A percentile compares a stretch with the other conserved stretches of the same genome.
These are phyloP conservation scores for Peronospora tabacina DNA, from an alignment of 352 stramenopile genomes.

Conservation along the genomic window DNA sequence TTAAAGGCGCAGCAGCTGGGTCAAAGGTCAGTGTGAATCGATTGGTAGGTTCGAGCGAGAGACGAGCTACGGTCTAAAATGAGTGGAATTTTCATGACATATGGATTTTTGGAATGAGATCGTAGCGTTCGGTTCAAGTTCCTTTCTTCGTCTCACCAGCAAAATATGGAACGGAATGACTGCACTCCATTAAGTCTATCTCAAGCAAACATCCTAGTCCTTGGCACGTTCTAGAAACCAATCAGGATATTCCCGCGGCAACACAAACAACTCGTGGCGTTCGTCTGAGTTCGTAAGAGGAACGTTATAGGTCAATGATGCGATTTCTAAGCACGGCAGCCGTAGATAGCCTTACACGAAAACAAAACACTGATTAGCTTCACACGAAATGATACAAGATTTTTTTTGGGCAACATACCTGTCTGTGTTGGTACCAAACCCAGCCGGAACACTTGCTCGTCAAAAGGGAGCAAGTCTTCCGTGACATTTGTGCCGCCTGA, in stretches of 20 bases:
- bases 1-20: background rate
- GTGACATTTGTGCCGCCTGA: slow-evolving; percentile 63
- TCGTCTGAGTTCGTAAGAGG: slow-evolving; percentile 62
- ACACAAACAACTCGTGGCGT: slow-evolving; percentile 65
- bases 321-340: slow-evolving; percentile 68
- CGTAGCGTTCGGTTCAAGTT: too few relatives aligned
- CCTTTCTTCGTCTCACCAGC: too few relatives aligned
- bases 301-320: slow-evolving; percentile 56
- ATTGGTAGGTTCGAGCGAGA: too few relatives aligned
- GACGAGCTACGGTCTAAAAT: too few relatives aligned
- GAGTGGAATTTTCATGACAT: too few relatives aligned
- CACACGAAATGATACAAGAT: too few relatives aligned
- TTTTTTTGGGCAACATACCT: slow-evolving; percentile 31
- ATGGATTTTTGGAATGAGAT: too few relatives aligned
- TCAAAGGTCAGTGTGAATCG: too few relatives aligned
- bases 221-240: slow-evolving; percentile 22
- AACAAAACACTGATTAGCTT: background rate
- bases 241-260: slow-evolving; percentile 49
- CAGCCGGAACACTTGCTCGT: slow-evolving; percentile 55
- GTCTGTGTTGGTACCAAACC: slow-evolving; percentile 71
- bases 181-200: slow-evolving; percentile 3
- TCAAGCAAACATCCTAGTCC: background rate
- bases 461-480: slow-evolving; percentile 64
- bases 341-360: slow-evolving; percentile 47
- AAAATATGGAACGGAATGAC: too few relatives aligned